A percentile compares a stretch with the other conserved stretches of the same genome.
Evolutionary conservation across 2,329 filamentous ascomycete genomes (phyloP).

Genomic region (Calonectria pseudoreteaudii): DNA sequence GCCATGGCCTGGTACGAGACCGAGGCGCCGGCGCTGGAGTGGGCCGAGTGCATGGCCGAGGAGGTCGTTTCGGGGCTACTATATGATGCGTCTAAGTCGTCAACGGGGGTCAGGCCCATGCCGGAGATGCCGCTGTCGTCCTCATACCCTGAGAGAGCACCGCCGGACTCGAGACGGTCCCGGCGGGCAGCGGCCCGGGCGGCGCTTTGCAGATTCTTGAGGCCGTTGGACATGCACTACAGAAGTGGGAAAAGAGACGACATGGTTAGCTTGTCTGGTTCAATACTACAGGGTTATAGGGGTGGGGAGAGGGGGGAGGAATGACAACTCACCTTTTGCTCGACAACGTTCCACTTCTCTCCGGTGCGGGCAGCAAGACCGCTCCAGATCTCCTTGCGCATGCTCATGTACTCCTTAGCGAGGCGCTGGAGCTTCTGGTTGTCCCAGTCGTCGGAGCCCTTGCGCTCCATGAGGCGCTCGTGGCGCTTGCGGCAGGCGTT

Average conservation of each 20-base stretch:
- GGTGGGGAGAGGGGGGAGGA: too few species aligned
- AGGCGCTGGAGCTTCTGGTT: slow-evolving; percentile 78
- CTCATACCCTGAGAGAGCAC: slow-evolving; percentile 62
- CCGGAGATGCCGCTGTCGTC: slow-evolving; percentile 79
- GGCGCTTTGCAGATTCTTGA: slow-evolving; percentile 82
- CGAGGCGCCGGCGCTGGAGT: slow-evolving; percentile 44
- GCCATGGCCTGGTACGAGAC: slow-evolving; percentile 46
- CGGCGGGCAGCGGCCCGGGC: slow-evolving; percentile 75
- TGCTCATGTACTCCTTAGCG: slow-evolving; percentile 81
- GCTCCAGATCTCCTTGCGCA: slow-evolving; percentile 86
- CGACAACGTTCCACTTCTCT: slow-evolving; percentile 83
- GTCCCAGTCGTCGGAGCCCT: slow-evolving; percentile 83
- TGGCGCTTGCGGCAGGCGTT: slow-evolving; percentile 93
- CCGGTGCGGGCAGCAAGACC: slow-evolving; percentile 78
- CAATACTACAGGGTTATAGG: too few species aligned
- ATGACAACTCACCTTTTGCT: slow-evolving; percentile 72
- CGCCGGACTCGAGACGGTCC: slow-evolving; percentile 66
- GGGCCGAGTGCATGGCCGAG: slow-evolving; percentile 55
- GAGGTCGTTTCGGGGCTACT: slow-evolving; percentile 65
- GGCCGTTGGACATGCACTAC: slow-evolving; percentile 85
- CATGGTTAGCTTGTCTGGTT: slow-evolving; percentile 7
- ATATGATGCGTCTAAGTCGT: slow-evolving; percentile 69
- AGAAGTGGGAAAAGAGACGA: background rate
- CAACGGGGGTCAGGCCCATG: slow-evolving; percentile 68
- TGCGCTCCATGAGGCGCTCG: slow-evolving; percentile 83